Evolutionary conservation across 108 stramenopile species (phyloP), one percentile per base, ranked within the genome.

Genomic region (Pseudonitzschia delicatissima): DNA sequence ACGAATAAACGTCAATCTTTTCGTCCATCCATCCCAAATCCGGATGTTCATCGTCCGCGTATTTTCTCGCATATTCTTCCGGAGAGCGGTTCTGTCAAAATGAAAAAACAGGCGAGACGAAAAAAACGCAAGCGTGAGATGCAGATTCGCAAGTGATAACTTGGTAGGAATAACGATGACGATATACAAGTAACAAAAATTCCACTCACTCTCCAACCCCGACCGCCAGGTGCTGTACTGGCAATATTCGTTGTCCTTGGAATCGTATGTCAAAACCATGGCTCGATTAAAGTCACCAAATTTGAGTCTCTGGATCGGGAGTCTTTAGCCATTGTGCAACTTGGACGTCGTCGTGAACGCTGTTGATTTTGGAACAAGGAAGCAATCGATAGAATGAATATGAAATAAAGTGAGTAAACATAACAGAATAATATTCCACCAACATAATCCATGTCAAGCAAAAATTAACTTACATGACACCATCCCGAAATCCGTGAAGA

Each of bases 201-300:
- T 31, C 15, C 7, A 51, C 66, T 53, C 29, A 67, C 66, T 40
- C 68, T 86, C 0, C 86, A 84, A 57, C 69, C 81, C 36, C 70
- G 78, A 11, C 57, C 35, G 6, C 86, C 86, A 72, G n/a, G 86
- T 87, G 48, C 71, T 64, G 64, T 85, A 90, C 50, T 69, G 76
- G 68, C 88, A 90, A 61, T 90, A 90, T 35, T 77, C 63, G 29
- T 62, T 67, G 23, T 74, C 79, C 5, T 57, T 39, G n/a, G 65
- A 44, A 39, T 86, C 78, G 67, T 71, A 90, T 7, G 71, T 26
- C 67, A 85, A 75, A 25, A 87, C 69, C 26, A 73, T 69, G 12
- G 86, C 88, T 25, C 86, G 86, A 44, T 87, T 92, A 45, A 92
- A 92, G 59, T 92, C 91, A 33, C 85, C 85, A 28, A 92, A 73